Conservation (phyloP, 1,139 yeast genomes). For the Maudiozyma humilis region DNA sequence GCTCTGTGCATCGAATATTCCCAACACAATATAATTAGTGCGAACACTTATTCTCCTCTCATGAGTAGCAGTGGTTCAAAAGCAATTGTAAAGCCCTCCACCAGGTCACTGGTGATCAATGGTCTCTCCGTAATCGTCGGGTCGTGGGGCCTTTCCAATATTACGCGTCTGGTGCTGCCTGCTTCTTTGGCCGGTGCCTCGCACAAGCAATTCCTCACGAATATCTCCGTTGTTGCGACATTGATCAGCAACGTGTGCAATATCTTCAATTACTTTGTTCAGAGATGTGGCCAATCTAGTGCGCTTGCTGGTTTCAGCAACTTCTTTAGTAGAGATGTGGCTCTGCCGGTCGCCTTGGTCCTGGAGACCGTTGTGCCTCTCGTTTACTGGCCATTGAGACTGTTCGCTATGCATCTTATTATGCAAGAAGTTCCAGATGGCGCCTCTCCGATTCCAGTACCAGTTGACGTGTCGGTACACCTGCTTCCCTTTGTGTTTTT, state of each 20-base stretch:
- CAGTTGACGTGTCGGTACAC: conserved; percentile 51
- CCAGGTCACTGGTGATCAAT: conserved; percentile 18
- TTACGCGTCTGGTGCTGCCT: conserved; percentile 37
- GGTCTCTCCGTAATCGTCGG: conserved; percentile 19
- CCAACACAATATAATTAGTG: too few relatives aligned
- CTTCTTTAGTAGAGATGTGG: conserved; percentile 21
- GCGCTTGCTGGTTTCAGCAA: conserved; percentile 1
- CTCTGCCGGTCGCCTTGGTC: conserved; percentile 42
- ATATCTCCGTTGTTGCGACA: conserved; percentile 45
- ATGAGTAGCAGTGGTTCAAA: background rate
- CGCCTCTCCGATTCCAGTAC: conserved; percentile 37
- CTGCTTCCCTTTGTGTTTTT: conserved; percentile 48
- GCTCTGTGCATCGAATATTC: too few relatives aligned
- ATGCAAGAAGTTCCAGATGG: conserved; percentile 27
- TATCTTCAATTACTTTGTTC: conserved; percentile 17
- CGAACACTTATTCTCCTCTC: too few relatives aligned
- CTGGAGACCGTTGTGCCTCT: conserved; percentile 51
- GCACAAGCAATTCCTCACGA: conserved; percentile 61
- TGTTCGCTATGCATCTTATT: conserved; percentile 42
- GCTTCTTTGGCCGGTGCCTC: conserved; percentile 46
- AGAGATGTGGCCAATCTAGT: conserved; percentile 5
- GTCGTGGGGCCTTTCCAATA: conserved; percentile 24
- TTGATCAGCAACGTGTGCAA: conserved; percentile 31
- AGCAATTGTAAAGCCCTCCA: conserved; percentile 8
- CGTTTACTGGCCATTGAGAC: conserved; percentile 59